These are phyloP conservation scores for Plasmodium inui DNA, from an alignment of 169 alveolate species.

Conservation along the genomic window DNA sequence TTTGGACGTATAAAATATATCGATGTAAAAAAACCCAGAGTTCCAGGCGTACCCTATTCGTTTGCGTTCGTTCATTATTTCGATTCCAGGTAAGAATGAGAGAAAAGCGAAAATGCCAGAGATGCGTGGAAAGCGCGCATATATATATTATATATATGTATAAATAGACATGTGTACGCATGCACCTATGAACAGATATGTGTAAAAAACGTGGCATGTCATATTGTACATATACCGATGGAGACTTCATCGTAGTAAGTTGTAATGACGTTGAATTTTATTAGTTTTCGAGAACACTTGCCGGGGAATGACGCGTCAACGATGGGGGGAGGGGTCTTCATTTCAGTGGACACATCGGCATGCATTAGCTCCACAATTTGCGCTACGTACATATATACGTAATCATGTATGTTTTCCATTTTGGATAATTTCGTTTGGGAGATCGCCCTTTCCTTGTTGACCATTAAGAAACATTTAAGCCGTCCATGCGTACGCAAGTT, in stretches of 20 bases:
- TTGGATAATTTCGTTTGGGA: not conserved
- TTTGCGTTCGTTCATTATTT: conserved; percentile 84
- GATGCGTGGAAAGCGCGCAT: conserved; percentile 5
- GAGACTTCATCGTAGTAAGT: not conserved
- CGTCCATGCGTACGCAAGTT: conserved; percentile 3
- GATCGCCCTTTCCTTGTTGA: not conserved
- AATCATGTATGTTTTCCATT: not conserved
- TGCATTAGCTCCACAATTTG: not conserved
- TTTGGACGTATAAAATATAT: conserved; percentile 84
- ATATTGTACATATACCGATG: not conserved
- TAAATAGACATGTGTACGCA: not conserved
- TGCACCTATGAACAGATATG: not conserved
- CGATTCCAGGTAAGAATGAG: conserved; percentile 72
- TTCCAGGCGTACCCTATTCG: conserved; percentile 72
- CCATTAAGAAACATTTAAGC: not conserved
- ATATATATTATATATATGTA: conserved; percentile 1
- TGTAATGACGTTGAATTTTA: conserved; percentile 16
- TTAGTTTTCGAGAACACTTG: conserved; percentile 10
- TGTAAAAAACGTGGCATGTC: not conserved
- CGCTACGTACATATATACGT: not conserved
- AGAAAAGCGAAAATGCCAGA: conserved; percentile 9
- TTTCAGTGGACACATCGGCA: not conserved
- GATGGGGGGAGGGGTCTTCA: not conserved
- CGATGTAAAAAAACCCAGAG: conserved; percentile 81
- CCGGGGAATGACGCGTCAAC: conserved; percentile 25